A percentile compares a stretch with the other conserved stretches of the same genome.
Evolutionary conservation across 495 filamentous ascomycete species (phyloP).

Genomic region (Rostrohypoxylon terebratum): DNA sequence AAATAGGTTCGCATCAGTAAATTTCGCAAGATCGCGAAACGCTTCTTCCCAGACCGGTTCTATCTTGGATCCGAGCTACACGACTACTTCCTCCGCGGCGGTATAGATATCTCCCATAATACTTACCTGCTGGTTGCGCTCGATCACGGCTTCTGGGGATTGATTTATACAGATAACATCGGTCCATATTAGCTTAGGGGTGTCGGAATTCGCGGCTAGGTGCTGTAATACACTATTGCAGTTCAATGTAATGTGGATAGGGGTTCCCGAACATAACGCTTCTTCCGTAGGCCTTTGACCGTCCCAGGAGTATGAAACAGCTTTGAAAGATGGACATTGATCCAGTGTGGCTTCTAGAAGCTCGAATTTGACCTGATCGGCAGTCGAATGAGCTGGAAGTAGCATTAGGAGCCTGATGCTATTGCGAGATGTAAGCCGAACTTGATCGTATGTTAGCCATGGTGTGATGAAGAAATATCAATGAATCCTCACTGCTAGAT

Average conservation of each 20-base stretch:
- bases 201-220: neutral
- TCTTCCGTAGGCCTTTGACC: neutral
- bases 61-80: neutral
- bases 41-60: neutral
- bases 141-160: neutral
- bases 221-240: neutral
- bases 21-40: neutral
- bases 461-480: neutral
- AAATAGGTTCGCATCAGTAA: neutral
- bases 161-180: slow-evolving; percentile 17
- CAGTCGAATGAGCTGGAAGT: neutral
- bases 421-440: neutral
- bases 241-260: neutral
- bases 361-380: neutral
- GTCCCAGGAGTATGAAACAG: neutral
- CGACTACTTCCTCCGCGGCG: neutral
- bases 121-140: neutral
- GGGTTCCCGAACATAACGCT: neutral
- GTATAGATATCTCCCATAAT: neutral
- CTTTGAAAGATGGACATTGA: neutral
- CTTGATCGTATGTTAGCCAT: slow-evolving; percentile 11
- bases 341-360: neutral
- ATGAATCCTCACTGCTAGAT: neutral
- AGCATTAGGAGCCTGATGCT: neutral
- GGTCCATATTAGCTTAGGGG: slow-evolving; percentile 6